A percentile compares a stretch with the other conserved stretches of the same genome.
These are phyloP conservation scores for Saccharomycopsis crataegensis DNA, from an alignment of 1,139 yeast species.

Conservation along the genomic window DNA sequence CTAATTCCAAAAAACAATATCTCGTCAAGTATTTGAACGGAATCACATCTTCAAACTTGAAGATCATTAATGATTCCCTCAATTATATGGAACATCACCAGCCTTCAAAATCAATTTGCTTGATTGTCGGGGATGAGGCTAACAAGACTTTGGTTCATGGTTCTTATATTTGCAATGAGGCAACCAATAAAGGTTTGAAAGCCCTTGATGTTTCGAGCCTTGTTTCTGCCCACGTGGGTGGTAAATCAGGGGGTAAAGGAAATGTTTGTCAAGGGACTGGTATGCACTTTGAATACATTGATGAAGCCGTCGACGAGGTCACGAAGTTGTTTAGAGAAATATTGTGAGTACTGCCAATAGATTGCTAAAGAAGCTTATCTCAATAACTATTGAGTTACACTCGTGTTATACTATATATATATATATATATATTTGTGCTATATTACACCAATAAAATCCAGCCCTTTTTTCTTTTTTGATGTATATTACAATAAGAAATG, in stretches of 20 bases:
- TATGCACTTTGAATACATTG: conserved; percentile 62
- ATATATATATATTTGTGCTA: too few relatives aligned
- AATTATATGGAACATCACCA: conserved; percentile 73
- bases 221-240: conserved; percentile 76
- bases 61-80: conserved; percentile 90
- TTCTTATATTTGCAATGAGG: conserved; percentile 72
- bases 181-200: conserved; percentile 62
- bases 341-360: conserved; percentile 25
- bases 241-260: conserved; percentile 98
- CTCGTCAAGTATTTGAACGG: conserved; percentile 42
- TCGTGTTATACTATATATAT: too few relatives aligned
- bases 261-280: conserved; percentile 97
- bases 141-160: conserved; percentile 89
- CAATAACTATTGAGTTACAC: too few relatives aligned
- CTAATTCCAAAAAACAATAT: conserved; percentile 33
- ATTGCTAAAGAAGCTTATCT: not conserved
- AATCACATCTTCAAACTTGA: conserved; percentile 70
- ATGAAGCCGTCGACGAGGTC: conserved; percentile 65
- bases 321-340: conserved; percentile 51
- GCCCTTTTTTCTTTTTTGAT: too few relatives aligned
- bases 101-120: conserved; percentile 69
- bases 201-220: conserved; percentile 69
- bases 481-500: too few relatives aligned
- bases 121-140: conserved; percentile 62
- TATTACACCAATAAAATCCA: too few relatives aligned